Evolutionary conservation across 164 flowering plant genomes (phyloP).

Genomic region (Warburgia ugandensis): DNA sequence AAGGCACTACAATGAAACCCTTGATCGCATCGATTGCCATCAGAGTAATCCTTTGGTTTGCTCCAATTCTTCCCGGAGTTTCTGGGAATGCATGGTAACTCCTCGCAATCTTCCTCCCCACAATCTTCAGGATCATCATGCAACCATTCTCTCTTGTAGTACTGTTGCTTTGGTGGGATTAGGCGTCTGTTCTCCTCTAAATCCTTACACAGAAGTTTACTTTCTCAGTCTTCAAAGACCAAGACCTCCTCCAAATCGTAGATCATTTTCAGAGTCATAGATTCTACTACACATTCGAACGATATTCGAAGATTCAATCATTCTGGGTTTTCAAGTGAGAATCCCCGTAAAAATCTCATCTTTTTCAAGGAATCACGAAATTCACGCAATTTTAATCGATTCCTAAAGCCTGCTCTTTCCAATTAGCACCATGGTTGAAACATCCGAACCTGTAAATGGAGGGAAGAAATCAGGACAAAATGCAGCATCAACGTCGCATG

Average conservation of each 20-base stretch:
- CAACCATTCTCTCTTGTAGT: constrained; percentile 91
- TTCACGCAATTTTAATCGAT: too few species aligned
- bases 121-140: constrained; percentile 85
- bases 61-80: constrained; percentile 73
- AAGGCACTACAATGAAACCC: constrained; percentile 76
- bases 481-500: constrained; percentile 2
- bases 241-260: too few species aligned
- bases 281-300: too few species aligned
- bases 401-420: too few species aligned
- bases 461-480: neutral
- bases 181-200: constrained; percentile 60
- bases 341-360: too few species aligned
- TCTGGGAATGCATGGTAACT: constrained; percentile 75
- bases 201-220: too few species aligned
- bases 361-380: too few species aligned
- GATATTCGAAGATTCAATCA: too few species aligned
- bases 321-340: too few species aligned
- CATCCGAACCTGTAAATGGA: constrained; percentile 4
- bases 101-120: constrained; percentile 77
- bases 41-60: constrained; percentile 71
- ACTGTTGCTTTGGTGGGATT: constrained; percentile 88
- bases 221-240: too few species aligned
- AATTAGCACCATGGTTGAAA: constrained; percentile 12
- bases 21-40: constrained; percentile 67
- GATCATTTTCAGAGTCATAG: too few species aligned